Evolutionary conservation across 179 eudicot species (phyloP), one percentile per base, ranked within the genome.

Genomic region (Corrigiola litoralis): DNA sequence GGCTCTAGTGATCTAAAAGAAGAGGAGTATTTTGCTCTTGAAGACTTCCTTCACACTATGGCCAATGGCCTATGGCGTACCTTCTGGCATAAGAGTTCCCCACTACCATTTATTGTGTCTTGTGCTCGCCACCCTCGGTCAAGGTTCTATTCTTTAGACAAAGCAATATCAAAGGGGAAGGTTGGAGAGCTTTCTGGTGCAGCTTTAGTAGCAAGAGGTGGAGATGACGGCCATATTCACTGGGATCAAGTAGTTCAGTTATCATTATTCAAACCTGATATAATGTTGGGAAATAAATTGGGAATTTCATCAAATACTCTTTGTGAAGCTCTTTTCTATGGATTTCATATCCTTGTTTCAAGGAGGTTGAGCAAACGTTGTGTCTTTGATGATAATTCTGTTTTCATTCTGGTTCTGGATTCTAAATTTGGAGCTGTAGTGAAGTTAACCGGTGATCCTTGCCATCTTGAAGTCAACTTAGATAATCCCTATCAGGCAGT

Each of bases 261-360:
- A 69, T 77, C 88, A 4, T 63, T 89, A 61, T 85, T 85, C 66
- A 87, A 80, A 61, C 78, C 83, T 10, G 84, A 86, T 56, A 84
- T 84, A 64, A 77, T 73, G 76, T 66, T 72, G 62, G 88, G 77
- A 47, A 83, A 84, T 69, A 85, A 85, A 65, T 17, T 69, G 63
- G 81, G 82, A 18, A 69, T 84, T 76, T 79, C 90, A 8, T 72
- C 88, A 11, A 65, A 73, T 50, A 69, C 80, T 63, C 59, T 89
- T 25, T 81, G 94, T 80, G 94, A 89, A 83, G 94, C 96, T 53
- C 83, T 89, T 36, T 85, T 89, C 68, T 87, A 74, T 61, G 88
- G 80, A 23, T 75, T 83, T 40, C 96, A 83, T 37, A 84, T 89
- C 65, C 85, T 89, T 53, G 72, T 89, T 71, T 78, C 90, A 3